phyloP scores from a whole-genome alignment of 2,329 filamentous ascomycete genomes.

The Fusarium graminum region DNA sequence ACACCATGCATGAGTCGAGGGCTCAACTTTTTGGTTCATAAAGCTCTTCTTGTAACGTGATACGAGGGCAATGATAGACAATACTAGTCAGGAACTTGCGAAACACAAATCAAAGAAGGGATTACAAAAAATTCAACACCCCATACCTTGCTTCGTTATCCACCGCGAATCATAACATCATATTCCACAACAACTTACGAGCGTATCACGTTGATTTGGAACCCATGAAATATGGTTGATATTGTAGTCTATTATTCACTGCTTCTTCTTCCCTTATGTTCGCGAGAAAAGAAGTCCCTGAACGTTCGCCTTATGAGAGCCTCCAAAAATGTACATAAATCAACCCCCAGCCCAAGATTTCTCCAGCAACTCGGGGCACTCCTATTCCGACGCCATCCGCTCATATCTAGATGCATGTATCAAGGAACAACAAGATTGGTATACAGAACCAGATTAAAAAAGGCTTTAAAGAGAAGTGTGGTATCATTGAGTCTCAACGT shows the following conservation, averaged over 20 bases:
- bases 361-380: slow-evolving; percentile 12
- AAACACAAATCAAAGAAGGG: neutral
- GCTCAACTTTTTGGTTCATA: slow-evolving; percentile 16
- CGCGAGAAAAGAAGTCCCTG: slow-evolving; percentile 1
- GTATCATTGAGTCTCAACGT: slow-evolving; percentile 37
- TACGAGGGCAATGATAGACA: neutral
- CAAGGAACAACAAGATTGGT: slow-evolving; percentile 35
- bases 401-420: slow-evolving; percentile 46
- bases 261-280: slow-evolving; percentile 2
- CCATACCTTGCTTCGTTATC: too few relatives aligned
- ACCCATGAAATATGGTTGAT: slow-evolving; percentile 1
- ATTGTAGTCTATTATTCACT: slow-evolving; percentile 24
- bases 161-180: neutral
- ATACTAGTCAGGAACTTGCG: neutral
- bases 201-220: neutral
- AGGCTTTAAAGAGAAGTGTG: slow-evolving; percentile 24
- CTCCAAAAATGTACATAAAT: slow-evolving; percentile 20
- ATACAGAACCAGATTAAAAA: slow-evolving; percentile 26
- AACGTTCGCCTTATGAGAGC: slow-evolving; percentile 3
- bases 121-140: too few relatives aligned
- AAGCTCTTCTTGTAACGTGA: neutral
- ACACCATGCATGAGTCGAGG: slow-evolving; percentile 11
- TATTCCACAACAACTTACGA: neutral
- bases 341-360: slow-evolving; percentile 20
- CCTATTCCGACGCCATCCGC: slow-evolving; percentile 41